These are phyloP conservation scores for grape (Vitis vinifera) DNA, from an alignment of 164 flowering plant species.

Conservation along the genomic window ASM3070453v1 NC_081821.1:7919501-7920000, in stretches of 20 bases:
- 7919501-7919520: neutral
- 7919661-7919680: conserved; percentile 39
- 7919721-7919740: conserved; percentile 33
- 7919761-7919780: conserved; percentile 26
- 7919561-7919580: conserved; percentile 39
- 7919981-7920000: conserved; percentile 57
- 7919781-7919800: conserved; percentile 60
- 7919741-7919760: conserved; percentile 29
- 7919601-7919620: conserved; percentile 59
- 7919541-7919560: conserved; percentile 49
- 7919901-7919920: conserved; percentile 69
- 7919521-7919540: conserved; percentile 41
- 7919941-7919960: conserved; percentile 61
- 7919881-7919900: conserved; percentile 48
- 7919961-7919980: conserved; percentile 73
- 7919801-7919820: conserved; percentile 69
- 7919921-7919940: conserved; percentile 67
- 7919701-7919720: conserved; percentile 46
- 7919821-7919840: conserved; percentile 61
- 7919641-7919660: conserved; percentile 23
- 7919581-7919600: conserved; percentile 30
- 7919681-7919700: conserved; percentile 24
- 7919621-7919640: conserved; percentile 45
- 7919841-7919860: conserved; percentile 62
- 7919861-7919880: conserved; percentile 79